phyloP scores from a whole-genome alignment of 495 filamentous ascomycete genomes.

The Pseudevernia furfuracea region DNA sequence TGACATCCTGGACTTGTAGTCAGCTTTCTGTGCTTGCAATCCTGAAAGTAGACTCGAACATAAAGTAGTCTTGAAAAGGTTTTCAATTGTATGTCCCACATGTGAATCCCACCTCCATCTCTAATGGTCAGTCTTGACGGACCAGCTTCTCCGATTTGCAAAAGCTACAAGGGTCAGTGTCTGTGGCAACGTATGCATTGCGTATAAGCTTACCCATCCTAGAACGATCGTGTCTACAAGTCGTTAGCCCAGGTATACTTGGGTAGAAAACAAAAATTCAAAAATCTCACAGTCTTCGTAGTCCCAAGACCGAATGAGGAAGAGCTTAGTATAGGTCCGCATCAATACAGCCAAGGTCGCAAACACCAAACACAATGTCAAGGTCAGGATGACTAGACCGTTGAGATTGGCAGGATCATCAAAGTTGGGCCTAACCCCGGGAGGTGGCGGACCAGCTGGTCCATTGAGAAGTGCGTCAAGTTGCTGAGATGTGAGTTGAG shows the following conservation, averaged over 20 bases:
- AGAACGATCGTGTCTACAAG: conserved; percentile 15
- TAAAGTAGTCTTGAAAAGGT: conserved; percentile 17
- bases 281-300: conserved; percentile 21
- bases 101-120: conserved; percentile 11
- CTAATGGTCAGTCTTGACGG: background rate
- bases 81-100: conserved; percentile 20
- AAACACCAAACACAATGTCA: conserved; percentile 1
- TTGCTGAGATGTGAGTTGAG: background rate
- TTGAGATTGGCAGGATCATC: background rate
- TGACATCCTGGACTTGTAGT: background rate
- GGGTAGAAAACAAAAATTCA: background rate
- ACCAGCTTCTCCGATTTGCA: background rate
- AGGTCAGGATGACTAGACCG: background rate
- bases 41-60: background rate
- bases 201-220: conserved; percentile 15
- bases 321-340: conserved; percentile 20
- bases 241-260: background rate
- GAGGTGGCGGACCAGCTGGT: conserved; percentile 13
- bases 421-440: conserved; percentile 8
- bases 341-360: conserved; percentile 6
- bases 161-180: background rate
- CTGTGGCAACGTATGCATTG: background rate
- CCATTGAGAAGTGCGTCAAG: conserved; percentile 9
- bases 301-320: conserved; percentile 10
- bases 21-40: background rate